phyloP scores from a whole-genome alignment of 345 rosid species.

The Triadica sebifera region DNA sequence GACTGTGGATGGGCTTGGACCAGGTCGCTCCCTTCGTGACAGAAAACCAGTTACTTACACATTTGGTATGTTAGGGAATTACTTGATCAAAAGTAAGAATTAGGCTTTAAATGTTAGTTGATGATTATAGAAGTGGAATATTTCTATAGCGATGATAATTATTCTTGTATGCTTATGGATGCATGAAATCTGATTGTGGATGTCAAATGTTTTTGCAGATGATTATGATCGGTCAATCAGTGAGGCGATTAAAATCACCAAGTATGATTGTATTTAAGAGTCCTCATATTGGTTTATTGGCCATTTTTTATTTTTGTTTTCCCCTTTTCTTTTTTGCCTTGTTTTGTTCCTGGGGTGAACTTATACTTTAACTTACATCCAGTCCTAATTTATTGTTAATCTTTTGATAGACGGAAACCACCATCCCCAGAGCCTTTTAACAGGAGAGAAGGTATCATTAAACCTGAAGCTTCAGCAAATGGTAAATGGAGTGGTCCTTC shows the following conservation, averaged over 20 bases:
- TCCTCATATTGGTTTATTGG: not conserved
- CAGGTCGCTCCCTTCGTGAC: slow-evolving; percentile 90
- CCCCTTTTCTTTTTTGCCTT: too few species aligned
- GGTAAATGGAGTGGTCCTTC: slow-evolving; percentile 61
- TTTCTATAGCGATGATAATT: not conserved
- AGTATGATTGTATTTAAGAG: slow-evolving; percentile 42
- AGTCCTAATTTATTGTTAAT: not conserved
- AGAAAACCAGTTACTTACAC: slow-evolving; percentile 95
- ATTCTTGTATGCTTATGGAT: not conserved
- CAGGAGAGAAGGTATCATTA: slow-evolving; percentile 59
- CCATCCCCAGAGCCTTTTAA: slow-evolving; percentile 73
- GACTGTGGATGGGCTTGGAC: slow-evolving; percentile 64
- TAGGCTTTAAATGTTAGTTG: not conserved
- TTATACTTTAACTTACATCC: too few species aligned
- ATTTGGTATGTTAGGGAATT: slow-evolving; percentile 56
- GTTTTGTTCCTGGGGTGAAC: too few species aligned
- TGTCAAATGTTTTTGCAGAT: slow-evolving; percentile 58
- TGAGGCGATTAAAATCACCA: slow-evolving; percentile 95
- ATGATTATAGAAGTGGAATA: not conserved
- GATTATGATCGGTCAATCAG: slow-evolving; percentile 96
- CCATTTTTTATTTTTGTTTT: too few species aligned
- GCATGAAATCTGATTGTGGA: slow-evolving; percentile 10
- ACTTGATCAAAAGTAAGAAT: not conserved
- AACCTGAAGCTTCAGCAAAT: slow-evolving; percentile 66
- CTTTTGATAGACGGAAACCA: slow-evolving; percentile 57